Evolutionary conservation across 2,329 filamentous ascomycete species (phyloP).

Genomic region (Xylaria sp.): DNA sequence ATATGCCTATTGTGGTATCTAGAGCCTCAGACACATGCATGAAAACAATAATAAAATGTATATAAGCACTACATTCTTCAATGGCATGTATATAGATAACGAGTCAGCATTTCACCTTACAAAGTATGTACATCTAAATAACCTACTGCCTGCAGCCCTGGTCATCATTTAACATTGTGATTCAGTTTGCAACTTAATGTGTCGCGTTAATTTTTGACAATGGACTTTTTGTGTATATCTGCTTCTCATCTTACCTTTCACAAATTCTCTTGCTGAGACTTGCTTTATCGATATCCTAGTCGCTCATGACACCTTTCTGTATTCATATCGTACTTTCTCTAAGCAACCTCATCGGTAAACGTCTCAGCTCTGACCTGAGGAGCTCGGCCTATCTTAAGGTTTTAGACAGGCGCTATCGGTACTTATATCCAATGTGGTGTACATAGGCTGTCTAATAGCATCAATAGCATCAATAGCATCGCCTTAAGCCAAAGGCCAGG

Average conservation of each 20-base stretch:
- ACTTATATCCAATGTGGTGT: not conserved
- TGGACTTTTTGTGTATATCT: not conserved
- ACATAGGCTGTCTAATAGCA: not conserved
- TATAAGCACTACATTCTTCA: constrained; percentile 1
- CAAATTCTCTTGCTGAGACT: not conserved
- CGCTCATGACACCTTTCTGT: not conserved
- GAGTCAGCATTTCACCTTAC: not conserved
- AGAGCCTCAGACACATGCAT: not conserved
- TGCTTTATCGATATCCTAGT: not conserved
- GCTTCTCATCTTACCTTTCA: too few relatives aligned
- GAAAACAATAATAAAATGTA: not conserved
- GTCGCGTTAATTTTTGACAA: not conserved
- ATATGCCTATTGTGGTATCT: too few relatives aligned
- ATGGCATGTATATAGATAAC: not conserved
- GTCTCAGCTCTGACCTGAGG: not conserved
- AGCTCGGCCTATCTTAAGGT: not conserved
- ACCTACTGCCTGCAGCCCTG: not conserved
- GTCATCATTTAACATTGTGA: not conserved
- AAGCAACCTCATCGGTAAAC: not conserved
- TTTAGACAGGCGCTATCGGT: not conserved
- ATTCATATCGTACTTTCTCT: not conserved
- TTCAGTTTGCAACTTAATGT: not conserved
- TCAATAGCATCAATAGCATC: too few relatives aligned
- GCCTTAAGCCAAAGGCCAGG: too few relatives aligned
- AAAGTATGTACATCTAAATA: too few relatives aligned